phyloP scores from a whole-genome alignment of 768 basidiomycete species.

The Clitopilus passeckerianus region DNA sequence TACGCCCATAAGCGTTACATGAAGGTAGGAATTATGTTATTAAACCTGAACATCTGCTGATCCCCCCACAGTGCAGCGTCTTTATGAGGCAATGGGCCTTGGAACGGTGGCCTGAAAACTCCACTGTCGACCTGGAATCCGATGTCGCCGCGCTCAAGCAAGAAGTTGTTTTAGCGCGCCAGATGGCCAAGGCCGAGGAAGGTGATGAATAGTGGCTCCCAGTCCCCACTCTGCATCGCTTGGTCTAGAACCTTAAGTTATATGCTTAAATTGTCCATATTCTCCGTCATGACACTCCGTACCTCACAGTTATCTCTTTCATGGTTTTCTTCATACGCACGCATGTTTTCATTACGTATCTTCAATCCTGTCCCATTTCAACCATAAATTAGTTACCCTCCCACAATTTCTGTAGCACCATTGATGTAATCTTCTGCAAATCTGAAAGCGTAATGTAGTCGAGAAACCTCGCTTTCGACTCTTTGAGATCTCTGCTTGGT shows the following conservation, averaged over 20 bases:
- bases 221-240: neutral
- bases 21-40: slow-evolving; percentile 48
- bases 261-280: neutral
- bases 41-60: neutral
- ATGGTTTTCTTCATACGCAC: neutral
- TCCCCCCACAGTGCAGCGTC: slow-evolving; percentile 54
- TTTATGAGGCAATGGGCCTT: slow-evolving; percentile 79
- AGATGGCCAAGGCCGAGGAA: neutral
- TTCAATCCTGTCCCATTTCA: neutral
- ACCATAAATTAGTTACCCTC: neutral
- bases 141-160: slow-evolving; percentile 54
- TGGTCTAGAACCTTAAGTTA: neutral
- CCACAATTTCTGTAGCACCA: neutral
- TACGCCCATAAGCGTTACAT: slow-evolving; percentile 81
- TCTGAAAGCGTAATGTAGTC: neutral
- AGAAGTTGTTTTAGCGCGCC: slow-evolving; percentile 23
- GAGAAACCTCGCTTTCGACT: neutral
- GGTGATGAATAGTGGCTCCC: neutral
- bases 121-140: slow-evolving; percentile 45
- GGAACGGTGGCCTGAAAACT: slow-evolving; percentile 60
- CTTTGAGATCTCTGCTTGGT: no score
- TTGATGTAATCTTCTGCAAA: neutral
- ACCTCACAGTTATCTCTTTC: neutral
- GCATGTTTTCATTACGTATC: neutral
- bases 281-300: neutral